phyloP scores from a whole-genome alignment of 805 yeast genomes.

The Saccharomyces paradoxus region DNA sequence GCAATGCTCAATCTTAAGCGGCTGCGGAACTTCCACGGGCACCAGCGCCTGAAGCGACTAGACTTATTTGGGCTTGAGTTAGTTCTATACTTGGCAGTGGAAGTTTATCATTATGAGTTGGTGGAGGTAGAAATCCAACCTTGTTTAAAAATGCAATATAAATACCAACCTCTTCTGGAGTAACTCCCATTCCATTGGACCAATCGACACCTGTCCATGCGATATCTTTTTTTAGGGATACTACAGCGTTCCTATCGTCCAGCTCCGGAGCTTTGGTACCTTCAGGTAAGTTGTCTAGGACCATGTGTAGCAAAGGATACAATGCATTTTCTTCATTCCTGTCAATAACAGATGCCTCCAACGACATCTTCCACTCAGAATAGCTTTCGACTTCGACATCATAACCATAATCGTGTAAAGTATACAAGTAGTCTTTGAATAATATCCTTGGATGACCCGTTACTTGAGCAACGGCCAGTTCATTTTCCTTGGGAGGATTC shows the following conservation, averaged over 20 bases:
- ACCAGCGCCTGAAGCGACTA: constrained; percentile 61
- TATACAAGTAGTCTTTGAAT: constrained; percentile 65
- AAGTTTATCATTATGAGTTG: constrained; percentile 37
- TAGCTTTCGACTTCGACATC: constrained; percentile 54
- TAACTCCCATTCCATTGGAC: constrained; percentile 71
- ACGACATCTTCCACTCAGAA: constrained; percentile 64
- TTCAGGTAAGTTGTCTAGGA: constrained; percentile 82
- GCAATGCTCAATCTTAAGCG: constrained; percentile 1
- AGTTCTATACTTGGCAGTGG: constrained; percentile 51
- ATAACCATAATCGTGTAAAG: constrained; percentile 68
- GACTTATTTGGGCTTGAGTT: constrained; percentile 46
- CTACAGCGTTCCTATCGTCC: constrained; percentile 76
- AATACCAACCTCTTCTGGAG: constrained; percentile 52
- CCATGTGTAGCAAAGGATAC: constrained; percentile 90
- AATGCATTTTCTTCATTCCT: constrained; percentile 74
- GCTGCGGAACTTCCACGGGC: constrained; percentile 62
- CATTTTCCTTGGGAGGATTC: constrained; percentile 51
- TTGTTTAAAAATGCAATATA: constrained; percentile 74
- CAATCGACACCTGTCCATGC: constrained; percentile 58
- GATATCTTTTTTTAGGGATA: constrained; percentile 55
- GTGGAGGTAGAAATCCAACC: constrained; percentile 70
- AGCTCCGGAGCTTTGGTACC: constrained; percentile 92
- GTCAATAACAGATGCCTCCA: constrained; percentile 72
- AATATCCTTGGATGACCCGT: constrained; percentile 91
- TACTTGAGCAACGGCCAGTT: constrained; percentile 79